Base-by-base conservation (phyloP, 306 rosid species). In the Dalbergia cochinchinensis region DNA sequence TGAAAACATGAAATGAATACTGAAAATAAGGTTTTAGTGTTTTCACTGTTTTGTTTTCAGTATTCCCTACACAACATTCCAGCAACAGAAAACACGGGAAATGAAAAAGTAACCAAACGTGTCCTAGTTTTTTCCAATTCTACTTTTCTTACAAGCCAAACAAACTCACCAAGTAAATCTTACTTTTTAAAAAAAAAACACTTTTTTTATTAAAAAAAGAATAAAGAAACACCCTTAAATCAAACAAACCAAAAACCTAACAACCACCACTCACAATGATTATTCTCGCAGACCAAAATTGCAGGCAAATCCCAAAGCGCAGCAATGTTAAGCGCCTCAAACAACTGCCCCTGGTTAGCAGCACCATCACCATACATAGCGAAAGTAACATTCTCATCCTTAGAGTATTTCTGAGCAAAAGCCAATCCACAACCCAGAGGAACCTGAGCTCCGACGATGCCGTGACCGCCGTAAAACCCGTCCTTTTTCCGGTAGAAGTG, bases 221-320 rank as follows among this genome's bases (percentile, higher is more conserved):
- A 7, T 8, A 44, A 44, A 10, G 6, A 57, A 9, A 57, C 11
- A 57, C 1, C 22, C 12, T 26, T 12, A 57, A 73, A 20, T 14
- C 50, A 44, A 44, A 44, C 50, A 8, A 7, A 44, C 3, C 53
- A 47, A 3, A 47, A 47, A 11, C 57, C 15, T 48, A 41, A 33
- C 34, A 18, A 71, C 54, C 8, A 64, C 65, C 39, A 75, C 97
- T 88, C 80, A 93, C 98, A 93, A 59, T 93, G 98, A 77, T 93
- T 93, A 41, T 93, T 93, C 91, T 91, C 98, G 77, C 98, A 93
- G 83, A 91, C 93, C 85, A 93, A 85, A 78, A 93, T 90, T 0
- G 92, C 89, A 1, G 98, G 98, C 18, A 93, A 87, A 82, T 91
- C 97, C 98, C 91, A 91, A 33, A 93, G 94, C 55, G 98, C 98